phyloP scores from a whole-genome alignment of 441 rosid species.

The Gossypium gossypioides region DNA sequence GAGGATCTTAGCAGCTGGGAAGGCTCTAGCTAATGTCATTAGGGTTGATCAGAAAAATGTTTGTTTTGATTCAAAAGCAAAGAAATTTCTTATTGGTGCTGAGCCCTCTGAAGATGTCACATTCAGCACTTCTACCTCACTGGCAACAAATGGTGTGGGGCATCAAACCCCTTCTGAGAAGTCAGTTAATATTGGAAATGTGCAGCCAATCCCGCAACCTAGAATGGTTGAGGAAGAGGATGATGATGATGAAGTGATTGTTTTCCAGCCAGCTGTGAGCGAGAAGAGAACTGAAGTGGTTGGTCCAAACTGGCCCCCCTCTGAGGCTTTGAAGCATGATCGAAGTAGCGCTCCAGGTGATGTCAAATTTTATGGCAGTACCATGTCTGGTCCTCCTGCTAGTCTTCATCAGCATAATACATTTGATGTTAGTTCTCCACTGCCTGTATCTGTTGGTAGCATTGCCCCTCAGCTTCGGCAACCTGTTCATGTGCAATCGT shows the following conservation, averaged over 20 bases:
- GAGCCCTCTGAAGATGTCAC: conserved; percentile 34
- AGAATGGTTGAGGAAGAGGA: conserved; percentile 52
- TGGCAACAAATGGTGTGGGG: conserved; percentile 24
- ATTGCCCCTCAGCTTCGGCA: conserved; percentile 34
- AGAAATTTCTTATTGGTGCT: conserved; percentile 65
- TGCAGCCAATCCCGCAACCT: conserved; percentile 29
- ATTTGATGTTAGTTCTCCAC: conserved; percentile 32
- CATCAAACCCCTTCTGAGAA: conserved; percentile 31
- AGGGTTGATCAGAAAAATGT: conserved; percentile 49
- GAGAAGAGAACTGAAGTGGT: conserved; percentile 47
- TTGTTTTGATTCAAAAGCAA: conserved; percentile 54
- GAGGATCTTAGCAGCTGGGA: conserved; percentile 84
- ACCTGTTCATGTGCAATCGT: conserved; percentile 36
- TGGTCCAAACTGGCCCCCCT: conserved; percentile 28
- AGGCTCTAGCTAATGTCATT: conserved; percentile 51
- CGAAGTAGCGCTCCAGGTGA: conserved; percentile 30
- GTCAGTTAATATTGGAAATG: conserved; percentile 20
- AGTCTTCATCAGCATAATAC: conserved; percentile 30
- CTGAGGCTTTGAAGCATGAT: conserved; percentile 40
- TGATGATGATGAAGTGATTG: conserved; percentile 83
- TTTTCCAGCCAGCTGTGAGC: conserved; percentile 62
- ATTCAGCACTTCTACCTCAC: conserved; percentile 23
- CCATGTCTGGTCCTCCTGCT: conserved; percentile 34
- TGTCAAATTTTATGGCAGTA: conserved; percentile 31
- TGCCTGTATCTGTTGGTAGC: conserved; percentile 33